Percentiles rank a stretch among this genome's conserved stretches.
These are phyloP conservation scores for Enterospora canceri DNA, from an alignment of 371 early-diverging fungal species.

Conservation along the genomic window DNA sequence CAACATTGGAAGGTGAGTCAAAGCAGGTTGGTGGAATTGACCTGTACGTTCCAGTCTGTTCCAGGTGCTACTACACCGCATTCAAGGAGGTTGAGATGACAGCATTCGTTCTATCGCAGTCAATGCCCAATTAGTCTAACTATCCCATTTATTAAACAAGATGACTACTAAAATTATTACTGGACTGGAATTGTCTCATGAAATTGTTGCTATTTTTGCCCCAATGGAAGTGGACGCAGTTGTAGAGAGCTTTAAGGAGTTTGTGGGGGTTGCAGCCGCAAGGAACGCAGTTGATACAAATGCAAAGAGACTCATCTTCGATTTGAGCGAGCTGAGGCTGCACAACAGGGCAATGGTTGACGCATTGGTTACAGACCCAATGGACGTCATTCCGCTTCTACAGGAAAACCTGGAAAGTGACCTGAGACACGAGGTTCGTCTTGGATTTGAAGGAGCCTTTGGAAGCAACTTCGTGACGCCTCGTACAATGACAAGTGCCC, in stretches of 20 bases:
- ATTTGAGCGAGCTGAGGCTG: slow-evolving; percentile 47
- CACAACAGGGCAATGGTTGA: slow-evolving; percentile 41
- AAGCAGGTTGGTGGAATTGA: slow-evolving; percentile 18
- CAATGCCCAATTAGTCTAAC: no score
- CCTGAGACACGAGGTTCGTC: slow-evolving; percentile 1
- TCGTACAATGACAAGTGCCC: slow-evolving; percentile 67
- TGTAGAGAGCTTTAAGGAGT: slow-evolving; percentile 16
- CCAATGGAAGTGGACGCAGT: slow-evolving; percentile 10
- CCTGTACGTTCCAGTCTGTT: slow-evolving; percentile 6
- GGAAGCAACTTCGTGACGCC: slow-evolving; percentile 77
- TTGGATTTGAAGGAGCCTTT: slow-evolving; percentile 79
- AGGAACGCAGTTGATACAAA: background rate
- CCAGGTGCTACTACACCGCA: background rate
- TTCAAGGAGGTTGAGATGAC: background rate
- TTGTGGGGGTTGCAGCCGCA: slow-evolving; percentile 16
- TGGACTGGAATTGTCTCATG: no score
- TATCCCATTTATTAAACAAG: no score
- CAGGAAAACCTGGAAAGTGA: slow-evolving; percentile 42
- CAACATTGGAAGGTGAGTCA: slow-evolving; percentile 11
- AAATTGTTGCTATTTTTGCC: no score
- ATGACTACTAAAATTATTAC: no score
- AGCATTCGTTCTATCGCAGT: background rate
- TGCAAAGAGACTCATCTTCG: slow-evolving; percentile 36
- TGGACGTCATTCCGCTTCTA: slow-evolving; percentile 44
- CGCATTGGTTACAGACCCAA: slow-evolving; percentile 41